Evolutionary conservation across 2,329 filamentous ascomycete species (phyloP).

Genomic region (Dissoconium aciculare): DNA sequence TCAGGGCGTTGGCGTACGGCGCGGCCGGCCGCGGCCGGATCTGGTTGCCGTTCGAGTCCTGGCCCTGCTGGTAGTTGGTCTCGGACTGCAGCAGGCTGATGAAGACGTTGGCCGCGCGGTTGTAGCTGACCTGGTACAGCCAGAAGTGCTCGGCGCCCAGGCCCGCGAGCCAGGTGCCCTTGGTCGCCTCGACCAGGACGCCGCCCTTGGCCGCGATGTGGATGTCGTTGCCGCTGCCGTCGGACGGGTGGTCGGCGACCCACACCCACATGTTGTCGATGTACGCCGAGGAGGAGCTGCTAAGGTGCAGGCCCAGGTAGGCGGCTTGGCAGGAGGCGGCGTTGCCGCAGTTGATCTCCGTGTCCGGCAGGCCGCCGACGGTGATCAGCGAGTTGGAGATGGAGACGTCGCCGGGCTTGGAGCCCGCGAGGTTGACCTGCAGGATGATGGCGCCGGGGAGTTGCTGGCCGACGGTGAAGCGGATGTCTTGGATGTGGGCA

Average conservation of each 20-base stretch:
- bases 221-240: slow-evolving; percentile 21
- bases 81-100: background rate
- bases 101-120: background rate
- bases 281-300: slow-evolving; percentile 32
- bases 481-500: slow-evolving; percentile 39
- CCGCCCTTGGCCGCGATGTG: background rate
- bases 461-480: slow-evolving; percentile 34
- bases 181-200: background rate
- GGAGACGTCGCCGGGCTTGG: slow-evolving; percentile 35
- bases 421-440: slow-evolving; percentile 38
- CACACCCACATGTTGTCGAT: slow-evolving; percentile 40
- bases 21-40: too few relatives aligned
- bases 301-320: slow-evolving; percentile 33
- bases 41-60: too few relatives aligned
- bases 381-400: slow-evolving; percentile 22
- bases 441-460: slow-evolving; percentile 30
- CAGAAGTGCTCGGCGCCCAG: background rate
- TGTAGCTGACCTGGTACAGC: background rate
- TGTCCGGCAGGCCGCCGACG: slow-evolving; percentile 25
- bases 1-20: slow-evolving; percentile 19
- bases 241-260: slow-evolving; percentile 39
- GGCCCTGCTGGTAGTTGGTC: background rate
- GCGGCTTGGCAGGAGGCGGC: slow-evolving; percentile 18
- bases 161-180: background rate
- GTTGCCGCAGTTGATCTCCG: slow-evolving; percentile 19